Evolutionary conservation across 2,329 filamentous ascomycete genomes (phyloP).

Genomic region (Fusarium miscanthi): DNA sequence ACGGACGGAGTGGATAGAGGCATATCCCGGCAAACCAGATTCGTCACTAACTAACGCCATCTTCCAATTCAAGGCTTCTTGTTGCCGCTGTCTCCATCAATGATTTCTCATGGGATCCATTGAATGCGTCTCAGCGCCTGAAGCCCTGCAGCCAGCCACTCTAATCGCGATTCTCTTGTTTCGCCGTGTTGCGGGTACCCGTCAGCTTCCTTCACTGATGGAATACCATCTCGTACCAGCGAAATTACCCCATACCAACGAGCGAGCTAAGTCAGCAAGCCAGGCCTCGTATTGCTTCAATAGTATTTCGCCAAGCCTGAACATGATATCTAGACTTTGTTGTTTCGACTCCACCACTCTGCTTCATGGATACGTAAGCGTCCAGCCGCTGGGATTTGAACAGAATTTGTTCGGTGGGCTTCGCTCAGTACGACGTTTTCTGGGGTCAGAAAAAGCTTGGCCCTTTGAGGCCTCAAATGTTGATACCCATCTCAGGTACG

Average conservation of each 20-base stretch:
- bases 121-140: slow-evolving; percentile 2
- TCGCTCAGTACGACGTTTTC: background rate
- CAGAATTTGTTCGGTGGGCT: slow-evolving; percentile 3
- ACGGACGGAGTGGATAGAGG: slow-evolving; percentile 5
- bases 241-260: slow-evolving; percentile 23
- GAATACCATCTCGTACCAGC: slow-evolving; percentile 13
- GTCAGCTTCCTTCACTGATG: slow-evolving; percentile 18
- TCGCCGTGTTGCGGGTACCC: slow-evolving; percentile 18
- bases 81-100: slow-evolving; percentile 21
- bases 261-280: slow-evolving; percentile 17
- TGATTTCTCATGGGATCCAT: slow-evolving; percentile 15
- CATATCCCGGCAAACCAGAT: slow-evolving; percentile 27
- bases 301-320: slow-evolving; percentile 33
- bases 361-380: slow-evolving; percentile 22
- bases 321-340: slow-evolving; percentile 11
- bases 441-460: slow-evolving; percentile 22
- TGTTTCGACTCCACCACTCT: slow-evolving; percentile 26
- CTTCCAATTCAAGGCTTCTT: slow-evolving; percentile 18
- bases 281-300: slow-evolving; percentile 27
- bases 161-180: slow-evolving; percentile 23
- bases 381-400: slow-evolving; percentile 10
- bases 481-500: background rate
- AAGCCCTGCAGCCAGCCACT: slow-evolving; percentile 15
- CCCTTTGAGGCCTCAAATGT: slow-evolving; percentile 7
- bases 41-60: slow-evolving; percentile 40